These are phyloP conservation scores for Arachis stenosperma DNA, from an alignment of 306 rosid genomes.

Conservation along the genomic window DNA sequence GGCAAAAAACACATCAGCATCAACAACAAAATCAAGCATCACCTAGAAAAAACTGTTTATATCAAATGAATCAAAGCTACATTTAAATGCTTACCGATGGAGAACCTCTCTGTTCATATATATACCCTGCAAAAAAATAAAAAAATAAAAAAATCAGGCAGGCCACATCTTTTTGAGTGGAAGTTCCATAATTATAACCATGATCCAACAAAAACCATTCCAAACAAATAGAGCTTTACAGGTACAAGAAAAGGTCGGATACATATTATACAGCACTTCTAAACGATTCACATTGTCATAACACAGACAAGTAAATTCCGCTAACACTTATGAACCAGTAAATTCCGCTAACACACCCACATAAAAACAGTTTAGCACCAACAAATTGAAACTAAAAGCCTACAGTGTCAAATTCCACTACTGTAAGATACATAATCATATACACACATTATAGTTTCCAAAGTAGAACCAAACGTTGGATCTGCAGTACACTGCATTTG, in stretches of 20 bases:
- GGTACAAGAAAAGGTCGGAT: neutral
- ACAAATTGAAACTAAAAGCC: neutral
- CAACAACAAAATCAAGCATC: conserved; percentile 32
- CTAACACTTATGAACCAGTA: neutral
- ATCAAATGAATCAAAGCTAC: conserved; percentile 27
- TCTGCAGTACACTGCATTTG: neutral
- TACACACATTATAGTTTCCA: neutral
- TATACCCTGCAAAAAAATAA: conserved; percentile 61
- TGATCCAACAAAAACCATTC: neutral
- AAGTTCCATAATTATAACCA: neutral
- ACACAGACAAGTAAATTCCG: neutral
- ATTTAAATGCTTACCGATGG: conserved; percentile 62
- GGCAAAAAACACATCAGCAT: neutral
- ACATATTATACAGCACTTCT: neutral
- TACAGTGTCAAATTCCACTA: neutral
- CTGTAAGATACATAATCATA: neutral
- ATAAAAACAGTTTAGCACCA: neutral
- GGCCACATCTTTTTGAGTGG: neutral
- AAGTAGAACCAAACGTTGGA: neutral
- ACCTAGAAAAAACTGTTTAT: conserved; percentile 13
- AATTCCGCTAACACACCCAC: neutral
- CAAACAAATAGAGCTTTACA: neutral
- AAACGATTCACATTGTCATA: neutral
- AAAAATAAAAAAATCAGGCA: neutral
- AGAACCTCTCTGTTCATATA: conserved; percentile 64